Evolutionary conservation across 805 yeast genomes (phyloP).

Genomic region (Ascoidea rubescens): DNA sequence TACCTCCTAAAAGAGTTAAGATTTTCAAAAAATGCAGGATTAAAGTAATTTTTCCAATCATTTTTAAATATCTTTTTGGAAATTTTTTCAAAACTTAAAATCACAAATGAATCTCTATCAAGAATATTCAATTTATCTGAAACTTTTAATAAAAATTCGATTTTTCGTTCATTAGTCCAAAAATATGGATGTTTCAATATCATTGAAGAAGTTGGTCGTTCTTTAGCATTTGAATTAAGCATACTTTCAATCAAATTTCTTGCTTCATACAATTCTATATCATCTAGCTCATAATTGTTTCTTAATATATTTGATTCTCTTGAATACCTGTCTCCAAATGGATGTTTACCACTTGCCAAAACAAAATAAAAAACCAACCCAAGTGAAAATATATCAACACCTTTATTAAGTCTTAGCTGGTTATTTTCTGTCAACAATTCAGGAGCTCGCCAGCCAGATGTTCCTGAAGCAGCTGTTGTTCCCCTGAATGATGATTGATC

Average conservation of each 20-base stretch:
- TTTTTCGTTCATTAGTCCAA: conserved; percentile 61
- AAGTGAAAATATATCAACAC: conserved; percentile 85
- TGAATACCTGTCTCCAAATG: conserved; percentile 84
- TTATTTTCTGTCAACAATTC: conserved; percentile 44
- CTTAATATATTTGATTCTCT: conserved; percentile 82
- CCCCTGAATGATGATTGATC: conserved; percentile 92
- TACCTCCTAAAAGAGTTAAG: conserved; percentile 87
- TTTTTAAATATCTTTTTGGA: conserved; percentile 31
- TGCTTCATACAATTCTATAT: conserved; percentile 41
- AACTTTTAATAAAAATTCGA: conserved; percentile 74
- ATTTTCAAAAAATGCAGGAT: conserved; percentile 60
- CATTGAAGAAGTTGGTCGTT: conserved; percentile 55
- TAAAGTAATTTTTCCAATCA: conserved; percentile 66
- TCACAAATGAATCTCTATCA: conserved; percentile 49
- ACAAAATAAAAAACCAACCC: conserved; percentile 92
- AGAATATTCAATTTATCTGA: conserved; percentile 88
- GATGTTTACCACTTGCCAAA: conserved; percentile 73
- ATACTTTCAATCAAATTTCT: conserved; percentile 56
- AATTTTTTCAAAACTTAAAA: conserved; percentile 38
- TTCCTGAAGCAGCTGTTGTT: conserved; percentile 90
- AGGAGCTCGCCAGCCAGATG: conserved; percentile 98
- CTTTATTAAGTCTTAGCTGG: conserved; percentile 25
- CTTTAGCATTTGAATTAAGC: conserved; percentile 53
- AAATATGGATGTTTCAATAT: conserved; percentile 80
- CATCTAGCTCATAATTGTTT: conserved; percentile 39